Evolutionary conservation across 176 grass and related monocot genomes (phyloP).

Genomic region (Zizania latifolia): DNA sequence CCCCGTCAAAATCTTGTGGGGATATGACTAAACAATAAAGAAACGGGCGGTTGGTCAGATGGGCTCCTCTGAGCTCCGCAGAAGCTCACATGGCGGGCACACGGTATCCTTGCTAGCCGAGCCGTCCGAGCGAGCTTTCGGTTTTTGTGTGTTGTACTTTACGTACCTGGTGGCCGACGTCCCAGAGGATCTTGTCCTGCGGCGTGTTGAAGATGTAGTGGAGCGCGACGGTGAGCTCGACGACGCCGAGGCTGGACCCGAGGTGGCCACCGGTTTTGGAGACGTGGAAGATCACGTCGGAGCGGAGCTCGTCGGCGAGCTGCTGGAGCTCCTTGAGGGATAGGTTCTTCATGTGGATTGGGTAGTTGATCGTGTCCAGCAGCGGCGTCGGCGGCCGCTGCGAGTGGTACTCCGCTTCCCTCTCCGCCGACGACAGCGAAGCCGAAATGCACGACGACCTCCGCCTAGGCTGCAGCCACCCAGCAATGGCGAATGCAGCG

Average conservation of each 20-base stretch:
- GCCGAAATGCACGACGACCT: conserved; percentile 41
- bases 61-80: not conserved
- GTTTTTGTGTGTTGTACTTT: no score
- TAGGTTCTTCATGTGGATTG: conserved; percentile 97
- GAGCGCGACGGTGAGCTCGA: conserved; percentile 89
- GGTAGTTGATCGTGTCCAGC: conserved; percentile 87
- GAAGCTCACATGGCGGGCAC: conserved; percentile 15
- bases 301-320: conserved; percentile 87
- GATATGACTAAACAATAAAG: conserved; percentile 68
- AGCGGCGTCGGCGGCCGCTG: conserved; percentile 93
- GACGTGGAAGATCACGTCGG: conserved; percentile 95
- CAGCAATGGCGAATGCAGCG: not conserved
- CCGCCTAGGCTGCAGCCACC: conserved; percentile 34
- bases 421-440: conserved; percentile 48
- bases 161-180: conserved; percentile 89
- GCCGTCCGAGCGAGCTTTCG: no score
- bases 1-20: conserved; percentile 97
- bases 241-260: conserved; percentile 87
- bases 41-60: not conserved
- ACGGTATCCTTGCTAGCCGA: no score
- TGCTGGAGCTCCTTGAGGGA: conserved; percentile 91
- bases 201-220: conserved; percentile 94
- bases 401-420: conserved; percentile 67
- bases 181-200: conserved; percentile 88
- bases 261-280: conserved; percentile 96